These are phyloP conservation scores for Moricandia moricandioides DNA, from an alignment of 345 rosid genomes.

Conservation along the genomic window DNA sequence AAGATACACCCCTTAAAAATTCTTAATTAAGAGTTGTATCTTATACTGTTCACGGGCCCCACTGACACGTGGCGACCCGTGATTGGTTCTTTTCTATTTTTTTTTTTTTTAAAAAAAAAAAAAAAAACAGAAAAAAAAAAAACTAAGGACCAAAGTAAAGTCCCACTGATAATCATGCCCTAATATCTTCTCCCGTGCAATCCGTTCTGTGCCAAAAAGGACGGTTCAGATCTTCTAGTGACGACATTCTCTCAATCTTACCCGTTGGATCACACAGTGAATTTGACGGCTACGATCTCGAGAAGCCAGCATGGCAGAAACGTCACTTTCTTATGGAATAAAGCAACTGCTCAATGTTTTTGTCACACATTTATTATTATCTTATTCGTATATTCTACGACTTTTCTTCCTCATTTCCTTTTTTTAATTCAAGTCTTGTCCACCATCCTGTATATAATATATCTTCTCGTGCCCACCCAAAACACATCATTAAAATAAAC, in stretches of 20 bases:
- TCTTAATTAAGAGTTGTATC: no score
- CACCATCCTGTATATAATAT: not conserved
- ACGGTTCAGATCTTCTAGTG: constrained; percentile 43
- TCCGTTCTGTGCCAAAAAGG: not conserved
- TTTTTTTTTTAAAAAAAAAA: no score
- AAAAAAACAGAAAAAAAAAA: no score
- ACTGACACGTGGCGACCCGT: no score
- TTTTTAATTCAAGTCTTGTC: not conserved
- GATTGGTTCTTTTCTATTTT: no score
- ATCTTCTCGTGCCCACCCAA: constrained; percentile 16
- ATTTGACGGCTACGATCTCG: constrained; percentile 31
- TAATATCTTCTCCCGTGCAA: not conserved
- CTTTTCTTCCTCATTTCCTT: not conserved
- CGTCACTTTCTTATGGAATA: constrained; percentile 48
- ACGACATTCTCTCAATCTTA: not conserved
- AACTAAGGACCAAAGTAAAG: no score
- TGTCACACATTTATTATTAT: constrained; percentile 35
- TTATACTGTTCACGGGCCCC: no score
- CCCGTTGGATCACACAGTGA: constrained; percentile 10
- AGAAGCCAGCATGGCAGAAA: constrained; percentile 49
- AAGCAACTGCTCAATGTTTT: constrained; percentile 32
- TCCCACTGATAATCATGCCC: no score
- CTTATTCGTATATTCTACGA: constrained; percentile 25
- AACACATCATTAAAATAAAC: not conserved
- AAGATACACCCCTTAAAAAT: no score